Conservation (phyloP, 169 alveolate species). For the Eimeria zaria region DNA sequence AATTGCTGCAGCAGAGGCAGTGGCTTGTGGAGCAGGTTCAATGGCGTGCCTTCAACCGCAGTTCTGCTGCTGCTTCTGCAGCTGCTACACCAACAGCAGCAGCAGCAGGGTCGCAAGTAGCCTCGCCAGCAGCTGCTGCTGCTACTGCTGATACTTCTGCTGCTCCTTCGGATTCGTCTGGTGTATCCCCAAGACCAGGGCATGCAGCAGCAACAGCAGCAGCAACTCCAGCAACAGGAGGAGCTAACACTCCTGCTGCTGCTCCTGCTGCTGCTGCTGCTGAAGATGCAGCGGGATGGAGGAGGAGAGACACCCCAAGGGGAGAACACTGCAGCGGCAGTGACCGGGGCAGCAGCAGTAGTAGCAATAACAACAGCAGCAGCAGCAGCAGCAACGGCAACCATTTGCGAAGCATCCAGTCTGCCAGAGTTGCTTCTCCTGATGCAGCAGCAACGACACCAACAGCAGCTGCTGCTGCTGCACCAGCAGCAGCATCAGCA, state of each 20-base stretch:
- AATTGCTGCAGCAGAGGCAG: slow-evolving; percentile 29
- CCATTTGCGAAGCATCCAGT: no score
- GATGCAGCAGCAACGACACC: neutral
- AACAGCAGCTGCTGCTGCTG: neutral
- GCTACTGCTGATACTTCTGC: neutral
- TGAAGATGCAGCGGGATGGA: slow-evolving; percentile 3
- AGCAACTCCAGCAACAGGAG: neutral
- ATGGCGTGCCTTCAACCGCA: slow-evolving; percentile 10
- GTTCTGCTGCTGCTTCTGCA: neutral
- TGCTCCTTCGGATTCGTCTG: neutral
- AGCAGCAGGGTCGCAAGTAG: neutral
- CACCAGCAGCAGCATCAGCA: slow-evolving; percentile 7
- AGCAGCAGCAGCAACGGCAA: neutral
- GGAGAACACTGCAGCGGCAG: neutral
- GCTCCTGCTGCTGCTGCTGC: slow-evolving; percentile 47
- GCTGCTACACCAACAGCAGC: neutral
- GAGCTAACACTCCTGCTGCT: slow-evolving; percentile 28
- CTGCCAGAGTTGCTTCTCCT: neutral
- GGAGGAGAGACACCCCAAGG: neutral
- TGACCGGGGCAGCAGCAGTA: slow-evolving; percentile 1
- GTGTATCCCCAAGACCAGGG: neutral
- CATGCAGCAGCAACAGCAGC: neutral
- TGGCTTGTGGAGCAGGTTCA: slow-evolving; percentile 58
- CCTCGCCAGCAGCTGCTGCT: neutral
- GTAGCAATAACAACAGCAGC: neutral